A percentile compares a stretch with the other conserved stretches of the same genome.
Evolutionary conservation across 768 basidiomycete genomes (phyloP).

Genomic region (Panaeolus papilionaceus): DNA sequence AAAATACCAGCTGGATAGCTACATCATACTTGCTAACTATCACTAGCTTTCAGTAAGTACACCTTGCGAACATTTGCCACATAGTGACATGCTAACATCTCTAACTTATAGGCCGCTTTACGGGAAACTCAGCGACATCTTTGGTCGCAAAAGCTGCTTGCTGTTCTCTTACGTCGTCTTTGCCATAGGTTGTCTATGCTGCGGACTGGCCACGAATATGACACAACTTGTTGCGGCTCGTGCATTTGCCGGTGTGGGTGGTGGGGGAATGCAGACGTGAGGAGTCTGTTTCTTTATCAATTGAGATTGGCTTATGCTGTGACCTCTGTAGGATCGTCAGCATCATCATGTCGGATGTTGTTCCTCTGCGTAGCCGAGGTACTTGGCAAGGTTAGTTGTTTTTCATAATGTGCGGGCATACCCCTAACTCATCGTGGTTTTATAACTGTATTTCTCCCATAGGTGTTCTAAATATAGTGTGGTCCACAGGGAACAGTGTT

Average conservation of each 20-base stretch:
- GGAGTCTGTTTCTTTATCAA: constrained; percentile 25
- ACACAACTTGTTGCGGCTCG: constrained; percentile 58
- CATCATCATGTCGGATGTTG: constrained; percentile 71
- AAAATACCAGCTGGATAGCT: constrained; percentile 72
- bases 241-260: constrained; percentile 64
- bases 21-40: constrained; percentile 67
- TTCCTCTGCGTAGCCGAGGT: constrained; percentile 65
- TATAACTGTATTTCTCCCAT: not conserved
- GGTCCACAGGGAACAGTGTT: constrained; percentile 58
- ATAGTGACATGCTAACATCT: not conserved
- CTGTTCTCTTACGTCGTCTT: constrained; percentile 61
- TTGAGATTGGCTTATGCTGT: not conserved
- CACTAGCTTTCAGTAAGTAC: constrained; percentile 62
- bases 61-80: not conserved
- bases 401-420: not conserved
- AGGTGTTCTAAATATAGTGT: constrained; percentile 68
- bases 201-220: constrained; percentile 61
- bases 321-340: constrained; percentile 52
- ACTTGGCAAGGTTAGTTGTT: constrained; percentile 65
- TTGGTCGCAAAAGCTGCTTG: constrained; percentile 64
- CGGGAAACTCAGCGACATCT: constrained; percentile 71
- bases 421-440: not conserved
- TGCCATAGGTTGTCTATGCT: constrained; percentile 57
- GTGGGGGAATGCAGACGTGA: constrained; percentile 68
- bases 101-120: constrained; percentile 55